Conservation (phyloP, 257 asterid genomes). For the Rhazya stricta region DNA sequence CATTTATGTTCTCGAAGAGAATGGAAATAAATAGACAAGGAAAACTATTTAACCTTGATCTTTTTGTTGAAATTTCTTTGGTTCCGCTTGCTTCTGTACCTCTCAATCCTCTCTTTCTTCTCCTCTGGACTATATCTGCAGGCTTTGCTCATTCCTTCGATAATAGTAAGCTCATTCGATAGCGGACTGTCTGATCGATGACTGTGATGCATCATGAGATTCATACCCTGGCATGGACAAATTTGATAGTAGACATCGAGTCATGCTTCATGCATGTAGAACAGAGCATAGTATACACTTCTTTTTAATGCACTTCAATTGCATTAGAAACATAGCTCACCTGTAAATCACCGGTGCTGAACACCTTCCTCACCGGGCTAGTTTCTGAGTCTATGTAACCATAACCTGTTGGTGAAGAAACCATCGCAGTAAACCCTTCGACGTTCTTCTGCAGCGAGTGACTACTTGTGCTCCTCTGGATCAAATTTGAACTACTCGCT, state of each 20-base stretch:
- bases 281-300: background rate
- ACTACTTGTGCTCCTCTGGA: constrained; percentile 65
- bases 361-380: constrained; percentile 48
- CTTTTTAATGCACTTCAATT: background rate
- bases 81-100: constrained; percentile 78
- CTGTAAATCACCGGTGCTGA: constrained; percentile 65
- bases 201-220: constrained; percentile 27
- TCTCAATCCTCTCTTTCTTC: constrained; percentile 78
- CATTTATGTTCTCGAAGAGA: too few relatives aligned
- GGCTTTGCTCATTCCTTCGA: constrained; percentile 86
- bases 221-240: constrained; percentile 30
- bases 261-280: background rate
- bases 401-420: constrained; percentile 37
- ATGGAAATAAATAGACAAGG: background rate
- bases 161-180: constrained; percentile 52
- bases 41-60: constrained; percentile 52
- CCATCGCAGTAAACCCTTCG: constrained; percentile 36
- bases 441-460: constrained; percentile 50
- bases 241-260: background rate
- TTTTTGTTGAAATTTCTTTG: constrained; percentile 87
- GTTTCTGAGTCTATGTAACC: constrained; percentile 39
- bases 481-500: constrained; percentile 27
- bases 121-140: constrained; percentile 74
- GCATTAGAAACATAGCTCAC: constrained; percentile 18
- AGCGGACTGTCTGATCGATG: constrained; percentile 43